Evolutionary conservation across 164 flowering plant genomes (phyloP).

Genomic region (Vitis riparia): DNA sequence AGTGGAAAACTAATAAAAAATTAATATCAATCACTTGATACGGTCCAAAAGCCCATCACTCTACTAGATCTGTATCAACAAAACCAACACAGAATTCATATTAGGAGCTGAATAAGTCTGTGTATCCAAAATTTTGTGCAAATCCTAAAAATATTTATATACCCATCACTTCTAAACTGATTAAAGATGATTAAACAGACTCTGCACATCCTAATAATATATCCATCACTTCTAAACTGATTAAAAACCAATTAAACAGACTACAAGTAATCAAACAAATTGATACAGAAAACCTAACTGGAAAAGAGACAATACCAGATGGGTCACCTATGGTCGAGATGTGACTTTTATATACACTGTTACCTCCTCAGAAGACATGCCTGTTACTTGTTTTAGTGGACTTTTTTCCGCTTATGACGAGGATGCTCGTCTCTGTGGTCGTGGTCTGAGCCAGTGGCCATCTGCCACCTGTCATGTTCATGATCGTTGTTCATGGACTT

Average conservation of each 20-base stretch:
- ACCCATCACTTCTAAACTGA: slow-evolving; percentile 5
- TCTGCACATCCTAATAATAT: neutral
- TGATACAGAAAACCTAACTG: slow-evolving; percentile 28
- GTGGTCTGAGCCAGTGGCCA: slow-evolving; percentile 36
- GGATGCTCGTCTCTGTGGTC: slow-evolving; percentile 27
- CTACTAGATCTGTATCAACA: slow-evolving; percentile 51
- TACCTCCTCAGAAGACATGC: slow-evolving; percentile 56
- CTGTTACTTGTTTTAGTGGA: slow-evolving; percentile 23
- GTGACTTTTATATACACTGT: slow-evolving; percentile 35
- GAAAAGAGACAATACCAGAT: slow-evolving; percentile 22
- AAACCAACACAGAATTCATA: slow-evolving; percentile 42
- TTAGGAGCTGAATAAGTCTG: slow-evolving; percentile 21
- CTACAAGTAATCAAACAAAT: slow-evolving; percentile 17
- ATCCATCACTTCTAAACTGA: slow-evolving; percentile 11
- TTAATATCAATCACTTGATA: slow-evolving; percentile 15
- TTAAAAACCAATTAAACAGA: slow-evolving; percentile 1
- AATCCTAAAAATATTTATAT: neutral
- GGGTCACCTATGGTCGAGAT: slow-evolving; percentile 20
- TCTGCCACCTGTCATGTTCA: slow-evolving; percentile 48
- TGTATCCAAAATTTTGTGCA: neutral
- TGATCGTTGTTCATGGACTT: slow-evolving; percentile 20
- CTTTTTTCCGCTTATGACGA: slow-evolving; percentile 41
- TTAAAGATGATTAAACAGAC: neutral
- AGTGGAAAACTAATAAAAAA: slow-evolving; percentile 25
- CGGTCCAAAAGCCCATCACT: slow-evolving; percentile 31